These are phyloP conservation scores for Fraxinus sp. DNA, from an alignment of 305 asterid genomes.

Conservation along the genomic window DNA sequence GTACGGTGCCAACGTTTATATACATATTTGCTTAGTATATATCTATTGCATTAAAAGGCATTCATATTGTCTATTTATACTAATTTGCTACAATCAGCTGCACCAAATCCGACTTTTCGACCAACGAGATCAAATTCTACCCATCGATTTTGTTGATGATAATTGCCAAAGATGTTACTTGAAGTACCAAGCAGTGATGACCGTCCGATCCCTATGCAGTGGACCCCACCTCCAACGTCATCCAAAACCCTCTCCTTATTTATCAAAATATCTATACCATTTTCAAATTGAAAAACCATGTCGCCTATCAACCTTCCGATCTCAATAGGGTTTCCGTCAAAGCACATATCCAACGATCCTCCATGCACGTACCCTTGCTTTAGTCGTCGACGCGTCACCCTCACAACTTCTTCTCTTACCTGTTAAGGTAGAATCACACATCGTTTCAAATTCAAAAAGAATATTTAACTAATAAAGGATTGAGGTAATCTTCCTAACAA, in stretches of 20 bases:
- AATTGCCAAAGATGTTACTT: conserved; percentile 75
- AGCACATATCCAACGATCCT: conserved; percentile 73
- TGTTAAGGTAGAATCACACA: background rate
- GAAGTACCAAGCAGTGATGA: conserved; percentile 67
- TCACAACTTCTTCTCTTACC: conserved; percentile 52
- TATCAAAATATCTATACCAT: conserved; percentile 52
- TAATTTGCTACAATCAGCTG: conserved; percentile 55
- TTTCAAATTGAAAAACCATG: conserved; percentile 57
- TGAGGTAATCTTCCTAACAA: background rate
- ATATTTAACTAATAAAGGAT: background rate
- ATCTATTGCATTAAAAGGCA: background rate
- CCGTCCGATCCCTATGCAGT: conserved; percentile 66
- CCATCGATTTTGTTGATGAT: conserved; percentile 85
- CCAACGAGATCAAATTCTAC: conserved; percentile 69
- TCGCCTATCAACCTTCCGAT: conserved; percentile 53
- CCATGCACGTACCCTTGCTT: conserved; percentile 56
- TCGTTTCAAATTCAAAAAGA: background rate
- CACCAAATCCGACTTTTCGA: conserved; percentile 66
- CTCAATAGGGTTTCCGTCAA: conserved; percentile 44
- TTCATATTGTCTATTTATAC: background rate
- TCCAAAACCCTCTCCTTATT: conserved; percentile 46
- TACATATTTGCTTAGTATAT: background rate
- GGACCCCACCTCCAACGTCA: conserved; percentile 56
- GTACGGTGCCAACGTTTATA: background rate
- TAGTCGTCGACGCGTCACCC: conserved; percentile 45